Evolutionary conservation across 1,139 yeast species (phyloP).

Genomic region (Kurtzmaniella natalensis): DNA sequence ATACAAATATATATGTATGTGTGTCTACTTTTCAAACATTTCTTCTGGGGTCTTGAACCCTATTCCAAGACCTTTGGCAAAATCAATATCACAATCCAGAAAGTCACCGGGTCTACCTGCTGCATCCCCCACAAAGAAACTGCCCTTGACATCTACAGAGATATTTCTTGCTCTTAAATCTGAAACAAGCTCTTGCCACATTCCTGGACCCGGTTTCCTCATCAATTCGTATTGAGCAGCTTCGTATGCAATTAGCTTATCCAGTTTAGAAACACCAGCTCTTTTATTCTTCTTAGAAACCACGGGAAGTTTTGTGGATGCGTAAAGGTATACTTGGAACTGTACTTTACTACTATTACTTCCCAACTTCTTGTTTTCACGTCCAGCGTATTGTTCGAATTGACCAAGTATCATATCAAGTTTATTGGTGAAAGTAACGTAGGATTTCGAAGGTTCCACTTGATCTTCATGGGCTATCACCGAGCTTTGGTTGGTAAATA

Average conservation of each 20-base stretch:
- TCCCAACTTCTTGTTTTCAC: conserved; percentile 1
- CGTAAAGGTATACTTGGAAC: conserved; percentile 51
- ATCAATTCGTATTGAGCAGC: no score
- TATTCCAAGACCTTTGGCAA: conserved; percentile 58
- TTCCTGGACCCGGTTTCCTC: conserved; percentile 76
- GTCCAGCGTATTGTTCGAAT: no score
- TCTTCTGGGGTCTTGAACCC: conserved; percentile 70
- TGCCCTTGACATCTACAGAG: conserved; percentile 33
- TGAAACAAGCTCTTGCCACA: conserved; percentile 53
- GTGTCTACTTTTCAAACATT: conserved; percentile 20
- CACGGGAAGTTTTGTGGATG: conserved; percentile 53
- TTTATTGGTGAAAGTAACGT: conserved; percentile 40
- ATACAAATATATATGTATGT: background rate
- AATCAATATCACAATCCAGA: conserved; percentile 69
- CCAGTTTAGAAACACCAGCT: no score
- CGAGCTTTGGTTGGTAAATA: conserved; percentile 88
- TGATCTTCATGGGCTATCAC: conserved; percentile 30
- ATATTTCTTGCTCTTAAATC: conserved; percentile 22
- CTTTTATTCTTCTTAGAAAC: conserved; percentile 21
- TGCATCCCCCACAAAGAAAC: conserved; percentile 92
- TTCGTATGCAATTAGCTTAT: no score
- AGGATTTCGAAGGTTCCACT: conserved; percentile 45
- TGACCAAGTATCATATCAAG: conserved; percentile 22
- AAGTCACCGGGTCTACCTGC: conserved; percentile 79
- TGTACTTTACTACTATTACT: conserved; percentile 3